A percentile compares a stretch with the other conserved stretches of the same genome.
phyloP scores from a whole-genome alignment of 2,329 filamentous ascomycete species.

The Tolypocladium guangdongense region DNA sequence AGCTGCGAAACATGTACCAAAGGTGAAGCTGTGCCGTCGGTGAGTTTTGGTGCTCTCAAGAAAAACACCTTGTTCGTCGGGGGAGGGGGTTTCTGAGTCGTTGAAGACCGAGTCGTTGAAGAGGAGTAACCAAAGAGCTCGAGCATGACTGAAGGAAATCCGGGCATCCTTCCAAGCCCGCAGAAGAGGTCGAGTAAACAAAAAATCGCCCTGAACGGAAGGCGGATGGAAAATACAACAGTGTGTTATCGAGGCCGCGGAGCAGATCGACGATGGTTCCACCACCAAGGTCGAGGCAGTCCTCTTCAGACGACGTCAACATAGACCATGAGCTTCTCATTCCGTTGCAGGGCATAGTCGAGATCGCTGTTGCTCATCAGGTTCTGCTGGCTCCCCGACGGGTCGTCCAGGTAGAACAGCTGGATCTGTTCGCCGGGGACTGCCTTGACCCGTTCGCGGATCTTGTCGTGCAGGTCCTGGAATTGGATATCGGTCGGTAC shows the following conservation, averaged over 20 bases:
- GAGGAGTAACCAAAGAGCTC: neutral
- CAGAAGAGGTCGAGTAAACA: neutral
- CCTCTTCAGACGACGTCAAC: constrained; percentile 41
- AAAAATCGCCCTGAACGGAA: neutral
- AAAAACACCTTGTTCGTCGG: neutral
- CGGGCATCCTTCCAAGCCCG: neutral
- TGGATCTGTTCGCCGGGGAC: constrained; percentile 56
- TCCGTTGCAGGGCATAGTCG: constrained; percentile 67
- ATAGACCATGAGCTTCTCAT: constrained; percentile 76
- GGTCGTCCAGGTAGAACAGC: constrained; percentile 79
- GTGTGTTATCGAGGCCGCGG: neutral
- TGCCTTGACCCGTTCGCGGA: constrained; percentile 74
- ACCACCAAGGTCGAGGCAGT: neutral
- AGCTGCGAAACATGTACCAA: neutral
- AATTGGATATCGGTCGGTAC: constrained; percentile 74
- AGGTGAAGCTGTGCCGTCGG: neutral
- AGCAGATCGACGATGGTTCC: neutral
- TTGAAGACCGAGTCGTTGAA: no score
- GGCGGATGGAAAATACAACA: neutral
- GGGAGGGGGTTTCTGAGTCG: neutral
- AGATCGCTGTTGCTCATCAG: constrained; percentile 74
- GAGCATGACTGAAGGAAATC: neutral
- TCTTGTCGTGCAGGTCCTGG: constrained; percentile 69
- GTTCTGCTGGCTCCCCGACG: constrained; percentile 60
- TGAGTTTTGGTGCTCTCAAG: neutral